These are phyloP conservation scores for Pugionium dolabratum DNA, from an alignment of 345 rosid genomes.

Conservation along the genomic window DNA sequence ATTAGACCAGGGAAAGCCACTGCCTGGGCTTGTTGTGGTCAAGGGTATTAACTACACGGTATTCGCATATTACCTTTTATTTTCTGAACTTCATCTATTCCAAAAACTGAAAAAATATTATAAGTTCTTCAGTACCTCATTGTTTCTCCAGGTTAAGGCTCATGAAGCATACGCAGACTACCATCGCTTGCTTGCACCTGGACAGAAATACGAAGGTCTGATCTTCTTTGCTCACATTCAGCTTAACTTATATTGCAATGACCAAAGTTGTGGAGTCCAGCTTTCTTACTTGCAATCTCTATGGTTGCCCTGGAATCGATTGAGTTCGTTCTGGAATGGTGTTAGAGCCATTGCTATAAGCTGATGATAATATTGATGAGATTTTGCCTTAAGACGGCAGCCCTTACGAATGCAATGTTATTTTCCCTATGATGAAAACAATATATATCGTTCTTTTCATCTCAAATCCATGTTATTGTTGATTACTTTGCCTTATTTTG, in stretches of 20 bases:
- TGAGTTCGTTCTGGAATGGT: background rate
- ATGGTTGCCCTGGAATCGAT: background rate
- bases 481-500: conserved; percentile 10
- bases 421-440: background rate
- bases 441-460: background rate
- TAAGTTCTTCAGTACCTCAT: conserved; percentile 7
- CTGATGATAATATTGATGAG: background rate
- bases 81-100: background rate
- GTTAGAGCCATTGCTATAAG: background rate
- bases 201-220: conserved; percentile 77
- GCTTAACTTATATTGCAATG: conserved; percentile 1
- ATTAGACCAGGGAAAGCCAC: conserved; percentile 69
- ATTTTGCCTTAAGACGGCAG: no score
- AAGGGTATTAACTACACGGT: conserved; percentile 84
- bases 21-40: conserved; percentile 64
- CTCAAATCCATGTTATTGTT: conserved; percentile 9
- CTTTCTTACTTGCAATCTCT: background rate
- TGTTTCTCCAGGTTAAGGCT: conserved; percentile 61
- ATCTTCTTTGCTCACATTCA: conserved; percentile 2
- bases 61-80: background rate
- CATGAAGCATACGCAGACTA: conserved; percentile 66
- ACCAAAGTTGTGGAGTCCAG: background rate
- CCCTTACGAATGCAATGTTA: background rate
- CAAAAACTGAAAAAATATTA: background rate
- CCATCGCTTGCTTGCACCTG: conserved; percentile 74